Conservation (phyloP, 2,329 filamentous ascomycete genomes). For the Colletotrichum siamense region DNA sequence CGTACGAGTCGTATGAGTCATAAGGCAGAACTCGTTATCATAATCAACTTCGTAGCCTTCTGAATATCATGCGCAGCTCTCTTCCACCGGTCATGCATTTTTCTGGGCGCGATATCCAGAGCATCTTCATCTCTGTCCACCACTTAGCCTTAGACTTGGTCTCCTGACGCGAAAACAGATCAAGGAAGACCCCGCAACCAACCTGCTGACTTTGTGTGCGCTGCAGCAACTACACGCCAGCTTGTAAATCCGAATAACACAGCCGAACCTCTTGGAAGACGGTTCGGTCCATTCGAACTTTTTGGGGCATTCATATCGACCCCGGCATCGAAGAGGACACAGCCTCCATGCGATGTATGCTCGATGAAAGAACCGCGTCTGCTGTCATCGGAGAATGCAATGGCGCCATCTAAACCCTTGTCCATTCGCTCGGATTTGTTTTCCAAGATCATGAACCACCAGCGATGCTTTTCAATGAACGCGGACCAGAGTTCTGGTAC, state of each 20-base stretch:
- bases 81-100: conserved; percentile 22
- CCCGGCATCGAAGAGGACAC: conserved; percentile 29
- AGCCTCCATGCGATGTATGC: conserved; percentile 40
- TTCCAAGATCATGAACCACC: conserved; percentile 39
- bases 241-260: neutral
- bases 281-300: conserved; percentile 22
- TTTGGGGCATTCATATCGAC: too few relatives aligned
- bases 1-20: too few relatives aligned
- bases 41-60: neutral
- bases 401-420: conserved; percentile 32
- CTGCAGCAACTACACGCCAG: conserved; percentile 37
- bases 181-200: conserved; percentile 34
- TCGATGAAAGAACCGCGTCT: conserved; percentile 30
- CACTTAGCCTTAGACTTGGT: conserved; percentile 48
- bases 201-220: conserved; percentile 42
- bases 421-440: conserved; percentile 35
- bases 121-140: conserved; percentile 36
- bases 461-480: conserved; percentile 43
- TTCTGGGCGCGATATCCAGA: conserved; percentile 17
- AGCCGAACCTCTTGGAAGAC: neutral
- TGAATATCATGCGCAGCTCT: conserved; percentile 18
- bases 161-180: conserved; percentile 42
- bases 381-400: conserved; percentile 32
- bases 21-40: too few relatives aligned
- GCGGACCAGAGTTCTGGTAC: conserved; percentile 44